Evolutionary conservation across 768 basidiomycete genomes (phyloP), one percentile per base, ranked within the genome.

Genomic region (Daedaleopsis sinensis): DNA sequence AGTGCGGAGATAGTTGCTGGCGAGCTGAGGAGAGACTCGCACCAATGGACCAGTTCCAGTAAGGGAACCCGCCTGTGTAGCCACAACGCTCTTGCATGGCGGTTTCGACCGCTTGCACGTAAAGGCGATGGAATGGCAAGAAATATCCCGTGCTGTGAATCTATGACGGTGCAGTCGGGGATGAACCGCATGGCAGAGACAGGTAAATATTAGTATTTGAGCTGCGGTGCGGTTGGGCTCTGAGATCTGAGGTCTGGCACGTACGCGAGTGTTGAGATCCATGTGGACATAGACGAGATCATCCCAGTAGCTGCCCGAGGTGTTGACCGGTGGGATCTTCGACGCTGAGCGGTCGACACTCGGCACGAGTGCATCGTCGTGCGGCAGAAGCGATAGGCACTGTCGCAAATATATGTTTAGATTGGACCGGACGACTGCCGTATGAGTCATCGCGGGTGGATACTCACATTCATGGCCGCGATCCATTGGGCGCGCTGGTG

Each of bases 11-110:
- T n/a, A n/a, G n/a, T 12, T 13, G 42, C 55, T 18, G 23, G n/a
- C 9, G n/a, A 54, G 0, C 5, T 15, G 3, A 21, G 27, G 59
- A 3, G 27, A 32, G 27, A 7, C 27, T 32, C 27, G 16, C 19
- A 67, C 72, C 72, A 10, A 63, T 63, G 16, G 66, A 68, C 72
- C 72, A 73, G 59, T 73, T 51, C 71, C 72, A 73, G 56, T 72
- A 73, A 0, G 72, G 72, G 19, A 62, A 58, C 1, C 56, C 61
- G 16, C 67, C 69, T 0, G 38, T 59, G 52, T 66, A 73, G 8
- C 69, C 67, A 46, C 72, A 73, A 23, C 55, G 63, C 16, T 49
- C 36, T 38, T 59, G 67, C 47, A 73, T 65, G 7, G 67, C 55
- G 1, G 48, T 42, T 49, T 71, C 71, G 52, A 65, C 62, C 18